phyloP scores from a whole-genome alignment of 495 filamentous ascomycete genomes.

The Sporormia fimetaria region DNA sequence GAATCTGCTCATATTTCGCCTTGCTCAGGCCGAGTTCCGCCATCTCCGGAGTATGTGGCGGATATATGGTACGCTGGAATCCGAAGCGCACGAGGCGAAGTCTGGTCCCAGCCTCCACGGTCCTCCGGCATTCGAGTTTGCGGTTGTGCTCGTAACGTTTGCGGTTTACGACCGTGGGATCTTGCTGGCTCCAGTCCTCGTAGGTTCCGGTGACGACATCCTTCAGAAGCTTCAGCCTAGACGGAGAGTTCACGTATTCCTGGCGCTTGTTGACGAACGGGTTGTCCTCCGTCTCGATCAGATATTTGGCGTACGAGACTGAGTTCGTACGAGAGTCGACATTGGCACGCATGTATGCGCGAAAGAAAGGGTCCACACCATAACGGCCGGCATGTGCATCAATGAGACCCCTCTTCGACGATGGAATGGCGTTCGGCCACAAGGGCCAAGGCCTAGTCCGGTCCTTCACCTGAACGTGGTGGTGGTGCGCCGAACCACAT shows the following conservation, averaged over 20 bases:
- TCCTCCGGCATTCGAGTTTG: constrained; percentile 10
- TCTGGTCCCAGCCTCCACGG: constrained; percentile 11
- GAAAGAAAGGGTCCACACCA: constrained; percentile 17
- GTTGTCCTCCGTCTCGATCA: constrained; percentile 14
- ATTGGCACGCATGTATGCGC: constrained; percentile 11
- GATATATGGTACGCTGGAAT: constrained; percentile 13
- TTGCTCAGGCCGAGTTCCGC: constrained; percentile 7
- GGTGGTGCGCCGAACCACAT: background rate
- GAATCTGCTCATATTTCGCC: background rate
- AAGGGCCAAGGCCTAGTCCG: constrained; percentile 13
- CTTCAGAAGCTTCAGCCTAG: background rate
- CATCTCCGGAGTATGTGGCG: constrained; percentile 15
- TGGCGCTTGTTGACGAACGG: constrained; percentile 12
- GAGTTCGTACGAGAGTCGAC: constrained; percentile 8
- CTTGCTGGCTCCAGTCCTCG: background rate
- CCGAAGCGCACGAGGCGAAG: constrained; percentile 9
- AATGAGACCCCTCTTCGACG: constrained; percentile 7
- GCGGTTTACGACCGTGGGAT: constrained; percentile 3
- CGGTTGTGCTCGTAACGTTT: constrained; percentile 14
- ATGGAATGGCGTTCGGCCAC: constrained; percentile 12
- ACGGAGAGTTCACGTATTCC: constrained; percentile 3
- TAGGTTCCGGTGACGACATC: background rate
- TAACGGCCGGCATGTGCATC: constrained; percentile 6
- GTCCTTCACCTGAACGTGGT: constrained; percentile 1
- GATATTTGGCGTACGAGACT: constrained; percentile 13